These are phyloP conservation scores for Nicotiana attenuata DNA, from an alignment of 257 asterid genomes.

Conservation along the genomic window DNA sequence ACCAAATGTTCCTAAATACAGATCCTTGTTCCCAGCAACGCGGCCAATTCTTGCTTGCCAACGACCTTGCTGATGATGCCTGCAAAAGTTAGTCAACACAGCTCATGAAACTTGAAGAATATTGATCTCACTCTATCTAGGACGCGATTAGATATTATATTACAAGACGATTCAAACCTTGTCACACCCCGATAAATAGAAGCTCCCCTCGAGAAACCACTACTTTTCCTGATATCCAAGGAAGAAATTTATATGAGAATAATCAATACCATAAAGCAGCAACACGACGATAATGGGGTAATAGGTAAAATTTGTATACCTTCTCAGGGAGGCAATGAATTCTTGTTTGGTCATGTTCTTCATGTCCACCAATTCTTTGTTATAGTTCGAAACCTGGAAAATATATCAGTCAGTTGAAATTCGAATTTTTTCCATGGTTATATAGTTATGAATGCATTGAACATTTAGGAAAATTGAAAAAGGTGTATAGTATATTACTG, in stretches of 20 bases:
- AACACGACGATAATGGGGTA: background rate
- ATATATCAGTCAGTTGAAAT: background rate
- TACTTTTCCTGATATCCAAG: conserved; percentile 47
- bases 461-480: background rate
- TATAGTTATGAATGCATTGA: no score
- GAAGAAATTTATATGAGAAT: background rate
- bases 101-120: background rate
- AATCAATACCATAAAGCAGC: background rate
- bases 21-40: conserved; percentile 74
- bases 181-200: conserved; percentile 76
- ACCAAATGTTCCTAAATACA: conserved; percentile 75
- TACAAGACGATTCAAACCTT: conserved; percentile 26
- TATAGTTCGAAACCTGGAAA: conserved; percentile 52
- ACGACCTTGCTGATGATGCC: conserved; percentile 77
- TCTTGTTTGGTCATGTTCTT: conserved; percentile 72
- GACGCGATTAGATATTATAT: background rate
- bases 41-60: conserved; percentile 86
- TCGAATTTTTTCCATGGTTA: no score
- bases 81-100: background rate
- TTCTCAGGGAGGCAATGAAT: conserved; percentile 85
- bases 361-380: conserved; percentile 80
- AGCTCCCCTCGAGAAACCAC: conserved; percentile 76
- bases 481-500: background rate
- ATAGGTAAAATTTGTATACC: conserved; percentile 28
- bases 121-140: background rate